These are phyloP conservation scores for Diplodia intermedia DNA, from an alignment of 2,329 filamentous ascomycete species.

Conservation along the genomic window DNA sequence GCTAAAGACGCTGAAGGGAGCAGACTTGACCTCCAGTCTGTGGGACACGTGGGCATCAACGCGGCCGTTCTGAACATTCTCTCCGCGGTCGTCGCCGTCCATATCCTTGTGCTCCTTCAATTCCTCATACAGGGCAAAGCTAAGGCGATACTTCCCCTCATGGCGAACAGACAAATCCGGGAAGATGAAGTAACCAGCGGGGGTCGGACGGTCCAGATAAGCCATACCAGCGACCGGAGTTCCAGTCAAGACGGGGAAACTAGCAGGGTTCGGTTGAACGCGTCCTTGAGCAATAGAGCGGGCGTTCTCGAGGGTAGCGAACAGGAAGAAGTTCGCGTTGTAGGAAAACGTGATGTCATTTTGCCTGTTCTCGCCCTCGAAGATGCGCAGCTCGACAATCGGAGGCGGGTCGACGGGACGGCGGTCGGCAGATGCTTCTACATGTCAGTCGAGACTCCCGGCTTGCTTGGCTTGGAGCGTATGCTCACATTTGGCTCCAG, in stretches of 20 bases:
- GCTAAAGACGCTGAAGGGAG: constrained; percentile 86
- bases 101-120: constrained; percentile 84
- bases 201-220: constrained; percentile 84
- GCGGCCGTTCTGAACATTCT: constrained; percentile 43
- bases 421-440: constrained; percentile 78
- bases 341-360: constrained; percentile 81
- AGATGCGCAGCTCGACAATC: constrained; percentile 88
- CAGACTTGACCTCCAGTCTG: constrained; percentile 87
- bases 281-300: constrained; percentile 72
- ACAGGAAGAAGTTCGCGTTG: constrained; percentile 97
- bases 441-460: constrained; percentile 36
- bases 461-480: neutral
- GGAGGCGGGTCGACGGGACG: constrained; percentile 93
- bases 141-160: constrained; percentile 89
- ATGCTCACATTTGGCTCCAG: constrained; percentile 88
- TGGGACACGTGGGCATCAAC: constrained; percentile 72
- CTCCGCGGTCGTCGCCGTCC: constrained; percentile 60
- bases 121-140: constrained; percentile 93
- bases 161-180: constrained; percentile 95
- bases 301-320: constrained; percentile 70
- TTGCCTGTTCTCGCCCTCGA: constrained; percentile 66
- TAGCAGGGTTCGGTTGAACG: constrained; percentile 68
- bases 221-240: constrained; percentile 96
- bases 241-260: constrained; percentile 86
- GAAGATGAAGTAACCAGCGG: constrained; percentile 93